Conservation (phyloP, 2,329 filamentous ascomycete species). For the Colletotrichum sp. region DNA sequence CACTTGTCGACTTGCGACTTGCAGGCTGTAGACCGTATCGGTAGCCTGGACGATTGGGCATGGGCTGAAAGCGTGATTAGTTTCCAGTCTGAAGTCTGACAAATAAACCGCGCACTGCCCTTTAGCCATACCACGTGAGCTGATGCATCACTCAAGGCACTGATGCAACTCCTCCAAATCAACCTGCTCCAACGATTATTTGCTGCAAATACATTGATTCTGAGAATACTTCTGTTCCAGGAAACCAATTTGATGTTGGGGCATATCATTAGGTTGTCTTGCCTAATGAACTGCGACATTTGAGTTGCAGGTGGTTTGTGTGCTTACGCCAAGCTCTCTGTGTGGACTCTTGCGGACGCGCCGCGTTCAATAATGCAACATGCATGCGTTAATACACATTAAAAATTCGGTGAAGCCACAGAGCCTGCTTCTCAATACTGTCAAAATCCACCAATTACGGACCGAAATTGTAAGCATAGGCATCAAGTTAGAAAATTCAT, state of each 20-base stretch:
- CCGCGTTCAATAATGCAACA: neutral
- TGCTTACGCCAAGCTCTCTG: neutral
- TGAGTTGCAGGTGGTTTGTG: neutral
- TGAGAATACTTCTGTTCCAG: neutral
- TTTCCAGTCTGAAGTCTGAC: neutral
- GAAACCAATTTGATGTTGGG: neutral
- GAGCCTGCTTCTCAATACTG: neutral
- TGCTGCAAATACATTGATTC: neutral
- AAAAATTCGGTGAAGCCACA: neutral
- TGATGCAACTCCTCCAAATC: neutral
- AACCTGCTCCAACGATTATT: neutral
- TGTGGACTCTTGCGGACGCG: neutral
- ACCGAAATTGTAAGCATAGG: neutral
- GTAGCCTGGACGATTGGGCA: neutral
- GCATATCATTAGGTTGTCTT: neutral
- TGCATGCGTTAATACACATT: neutral
- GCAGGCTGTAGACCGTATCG: neutral
- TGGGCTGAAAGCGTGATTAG: neutral
- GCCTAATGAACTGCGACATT: neutral
- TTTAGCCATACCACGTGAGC: neutral
- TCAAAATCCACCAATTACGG: neutral
- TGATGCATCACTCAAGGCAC: neutral
- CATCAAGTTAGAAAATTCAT: neutral
- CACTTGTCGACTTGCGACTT: neutral
- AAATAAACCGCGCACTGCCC: neutral